phyloP scores from a whole-genome alignment of 768 basidiomycete genomes.

The Sarcomyxa edulis region DNA sequence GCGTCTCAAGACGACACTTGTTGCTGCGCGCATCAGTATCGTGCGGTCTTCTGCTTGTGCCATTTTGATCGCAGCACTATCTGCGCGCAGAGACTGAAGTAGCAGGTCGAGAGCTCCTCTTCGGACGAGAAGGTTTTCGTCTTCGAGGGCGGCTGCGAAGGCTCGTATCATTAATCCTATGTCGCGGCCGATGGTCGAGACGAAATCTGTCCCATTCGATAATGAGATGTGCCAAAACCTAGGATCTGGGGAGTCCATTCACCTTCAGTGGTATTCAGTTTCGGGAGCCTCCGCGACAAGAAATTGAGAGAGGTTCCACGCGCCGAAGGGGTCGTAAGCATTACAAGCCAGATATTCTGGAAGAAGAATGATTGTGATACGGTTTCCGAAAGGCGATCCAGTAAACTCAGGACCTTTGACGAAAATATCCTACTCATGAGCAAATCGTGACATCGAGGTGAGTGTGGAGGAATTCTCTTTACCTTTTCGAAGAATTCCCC shows the following conservation, averaged over 20 bases:
- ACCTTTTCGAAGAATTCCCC: constrained; percentile 96
- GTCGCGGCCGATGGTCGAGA: constrained; percentile 73
- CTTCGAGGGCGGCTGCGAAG: constrained; percentile 86
- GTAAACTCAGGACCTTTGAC: constrained; percentile 66
- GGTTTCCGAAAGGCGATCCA: constrained; percentile 79
- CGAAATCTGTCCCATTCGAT: constrained; percentile 63
- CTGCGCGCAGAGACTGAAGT: constrained; percentile 66
- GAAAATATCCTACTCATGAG: too few species aligned
- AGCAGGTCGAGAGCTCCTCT: constrained; percentile 83
- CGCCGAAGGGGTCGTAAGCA: constrained; percentile 83
- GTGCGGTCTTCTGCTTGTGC: constrained; percentile 69
- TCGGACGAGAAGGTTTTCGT: constrained; percentile 88
- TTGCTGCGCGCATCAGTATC: constrained; percentile 83
- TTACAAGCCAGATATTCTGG: constrained; percentile 91
- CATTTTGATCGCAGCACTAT: constrained; percentile 64
- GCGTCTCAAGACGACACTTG: constrained; percentile 83
- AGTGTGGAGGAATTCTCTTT: too few species aligned
- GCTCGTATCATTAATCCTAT: constrained; percentile 93
- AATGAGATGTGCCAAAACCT: constrained; percentile 1
- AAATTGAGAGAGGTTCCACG: constrained; percentile 87
- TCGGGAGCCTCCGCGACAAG: constrained; percentile 75
- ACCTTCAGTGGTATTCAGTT: constrained; percentile 69
- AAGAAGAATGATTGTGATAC: constrained; percentile 89
- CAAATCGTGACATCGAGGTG: too few species aligned
- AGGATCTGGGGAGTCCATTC: background rate